These are phyloP conservation scores for Aspergillus japonicus DNA, from an alignment of 2,329 filamentous ascomycete genomes.

Conservation along the genomic window DNA sequence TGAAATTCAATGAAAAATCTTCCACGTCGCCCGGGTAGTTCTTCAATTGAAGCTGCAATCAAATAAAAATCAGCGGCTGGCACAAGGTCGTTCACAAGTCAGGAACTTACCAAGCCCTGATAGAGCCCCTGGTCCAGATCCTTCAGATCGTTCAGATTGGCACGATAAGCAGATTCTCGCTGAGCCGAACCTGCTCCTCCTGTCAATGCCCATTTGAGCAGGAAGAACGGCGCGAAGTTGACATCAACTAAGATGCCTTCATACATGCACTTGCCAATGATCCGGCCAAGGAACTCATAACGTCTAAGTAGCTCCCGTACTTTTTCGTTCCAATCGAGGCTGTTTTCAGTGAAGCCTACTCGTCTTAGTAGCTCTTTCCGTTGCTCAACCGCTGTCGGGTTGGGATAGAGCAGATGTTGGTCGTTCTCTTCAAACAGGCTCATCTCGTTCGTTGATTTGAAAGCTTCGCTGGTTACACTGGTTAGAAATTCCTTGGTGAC, in stretches of 20 bases:
- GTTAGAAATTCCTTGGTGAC: constrained; percentile 97
- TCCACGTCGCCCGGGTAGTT: constrained; percentile 79
- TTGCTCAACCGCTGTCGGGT: constrained; percentile 74
- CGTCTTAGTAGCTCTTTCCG: constrained; percentile 58
- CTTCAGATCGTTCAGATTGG: constrained; percentile 90
- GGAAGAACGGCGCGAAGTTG: constrained; percentile 90
- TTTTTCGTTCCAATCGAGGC: constrained; percentile 56
- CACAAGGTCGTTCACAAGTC: neutral
- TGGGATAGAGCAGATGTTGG: constrained; percentile 84
- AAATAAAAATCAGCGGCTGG: constrained; percentile 5
- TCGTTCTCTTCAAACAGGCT: constrained; percentile 80
- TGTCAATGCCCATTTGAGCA: constrained; percentile 88
- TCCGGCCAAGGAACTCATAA: constrained; percentile 88
- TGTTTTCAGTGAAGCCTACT: constrained; percentile 53
- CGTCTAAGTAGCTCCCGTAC: constrained; percentile 65
- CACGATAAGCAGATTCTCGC: constrained; percentile 72
- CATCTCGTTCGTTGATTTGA: constrained; percentile 58
- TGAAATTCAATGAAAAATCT: constrained; percentile 83
- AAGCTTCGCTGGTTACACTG: constrained; percentile 81
- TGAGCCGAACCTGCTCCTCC: constrained; percentile 63
- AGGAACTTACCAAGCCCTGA: constrained; percentile 66
- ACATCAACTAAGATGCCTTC: constrained; percentile 95
- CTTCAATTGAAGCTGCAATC: constrained; percentile 63
- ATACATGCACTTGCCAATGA: constrained; percentile 95
- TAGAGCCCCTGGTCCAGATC: constrained; percentile 91